Evolutionary conservation across 805 yeast species (phyloP), one percentile per base, ranked within the genome.

Genomic region (Metschnikowia borealis): DNA sequence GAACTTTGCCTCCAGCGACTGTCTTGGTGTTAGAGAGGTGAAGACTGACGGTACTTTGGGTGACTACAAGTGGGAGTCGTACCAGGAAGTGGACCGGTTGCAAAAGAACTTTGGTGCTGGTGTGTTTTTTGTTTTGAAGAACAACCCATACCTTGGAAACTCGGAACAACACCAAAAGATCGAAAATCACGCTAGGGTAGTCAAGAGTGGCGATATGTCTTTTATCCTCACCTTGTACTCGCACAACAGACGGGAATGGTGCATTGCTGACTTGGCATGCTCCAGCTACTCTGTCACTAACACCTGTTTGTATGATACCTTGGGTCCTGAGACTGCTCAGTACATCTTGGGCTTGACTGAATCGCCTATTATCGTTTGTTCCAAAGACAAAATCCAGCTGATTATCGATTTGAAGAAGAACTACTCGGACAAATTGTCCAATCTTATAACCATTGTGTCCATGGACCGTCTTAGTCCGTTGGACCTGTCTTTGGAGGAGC

Each of bases 371-470:
- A 46, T 56, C 14, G 54, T 56, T 13, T 70, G 80, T 43, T 74
- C 89, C 7, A 75, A 73, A 50, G 70, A 71, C 43, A 82, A 85
- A 56, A 63, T 84, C 50, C 64, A 66, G 31, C 66, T 62, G n/a
- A 64, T 84, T 18, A 64, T 85, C 40, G 66, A 69, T 10, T 69
- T 82, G 58, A 70, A 78, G 49, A 66, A 72, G 3, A 46, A 57
- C 15, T 46, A 56, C 53, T 65, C 69, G 5, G 51, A 62, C 14
- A 54, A 67, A 13, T 66, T 80, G 49, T 65, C 63, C 31, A 54
- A 55, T 52, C 61, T 85, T 49, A 80, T 81, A 56, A 70, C 81
- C 23, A 63, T 86, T 48, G 71, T 85, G 17, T 78, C 82, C 43
- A 75, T 82, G 71, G 88, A 84, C 32, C 53, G 57, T 5, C 46